A percentile compares a stretch with the other conserved stretches of the same genome.
Conservation (phyloP, 2,329 filamentous ascomycete genomes). For the Echinosphaeria canescens region DNA sequence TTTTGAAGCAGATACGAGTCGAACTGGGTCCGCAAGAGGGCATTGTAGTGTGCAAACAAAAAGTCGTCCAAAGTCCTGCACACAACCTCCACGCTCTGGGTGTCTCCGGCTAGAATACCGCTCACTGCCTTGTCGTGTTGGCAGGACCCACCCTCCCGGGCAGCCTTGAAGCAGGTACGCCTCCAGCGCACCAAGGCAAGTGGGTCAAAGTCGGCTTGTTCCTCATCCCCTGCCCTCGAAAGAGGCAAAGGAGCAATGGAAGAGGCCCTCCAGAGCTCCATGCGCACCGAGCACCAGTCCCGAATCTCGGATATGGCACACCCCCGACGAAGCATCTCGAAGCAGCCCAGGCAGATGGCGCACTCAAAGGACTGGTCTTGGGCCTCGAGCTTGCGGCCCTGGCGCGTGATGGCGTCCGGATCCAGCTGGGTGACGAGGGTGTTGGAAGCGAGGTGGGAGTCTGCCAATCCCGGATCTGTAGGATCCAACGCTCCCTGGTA, state of each 20-base stretch:
- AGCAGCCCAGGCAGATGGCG: slow-evolving; percentile 84
- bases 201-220: slow-evolving; percentile 17
- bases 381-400: slow-evolving; percentile 53
- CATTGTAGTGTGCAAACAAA: slow-evolving; percentile 74
- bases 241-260: slow-evolving; percentile 57
- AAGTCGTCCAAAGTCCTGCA: slow-evolving; percentile 71
- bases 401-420: slow-evolving; percentile 70
- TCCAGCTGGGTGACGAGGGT: slow-evolving; percentile 69
- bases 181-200: slow-evolving; percentile 45
- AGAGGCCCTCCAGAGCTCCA: slow-evolving; percentile 76
- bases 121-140: slow-evolving; percentile 81
- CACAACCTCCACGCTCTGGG: slow-evolving; percentile 53
- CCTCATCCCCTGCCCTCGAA: slow-evolving; percentile 22
- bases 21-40: slow-evolving; percentile 62
- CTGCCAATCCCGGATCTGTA: slow-evolving; percentile 29
- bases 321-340: slow-evolving; percentile 79
- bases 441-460: slow-evolving; percentile 32
- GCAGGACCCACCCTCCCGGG: slow-evolving; percentile 46
- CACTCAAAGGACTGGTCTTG: slow-evolving; percentile 79
- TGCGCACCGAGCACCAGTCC: slow-evolving; percentile 70
- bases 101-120: slow-evolving; percentile 71
- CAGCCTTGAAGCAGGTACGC: slow-evolving; percentile 51
- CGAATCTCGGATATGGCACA: slow-evolving; percentile 50
- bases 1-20: slow-evolving; percentile 42
- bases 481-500: slow-evolving; percentile 44